phyloP scores from a whole-genome alignment of 169 alveolate species.

The Theileria equi region DNA sequence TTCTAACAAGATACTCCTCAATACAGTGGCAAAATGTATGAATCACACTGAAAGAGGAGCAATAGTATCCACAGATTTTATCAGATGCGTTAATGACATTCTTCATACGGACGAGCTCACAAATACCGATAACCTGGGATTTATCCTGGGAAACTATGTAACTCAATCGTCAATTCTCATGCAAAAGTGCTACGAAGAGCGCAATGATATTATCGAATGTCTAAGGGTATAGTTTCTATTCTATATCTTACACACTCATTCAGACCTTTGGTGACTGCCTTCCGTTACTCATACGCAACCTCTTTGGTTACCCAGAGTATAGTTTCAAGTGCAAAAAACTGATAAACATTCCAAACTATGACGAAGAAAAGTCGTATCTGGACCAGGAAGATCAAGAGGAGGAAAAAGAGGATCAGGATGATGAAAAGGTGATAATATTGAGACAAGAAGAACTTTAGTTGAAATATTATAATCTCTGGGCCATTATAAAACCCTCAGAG shows the following conservation, averaged over 20 bases:
- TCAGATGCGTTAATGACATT: constrained; percentile 49
- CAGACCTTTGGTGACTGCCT: constrained; percentile 58
- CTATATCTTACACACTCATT: not conserved
- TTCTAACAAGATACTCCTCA: constrained; percentile 28
- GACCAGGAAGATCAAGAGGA: constrained; percentile 2
- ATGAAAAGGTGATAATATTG: too few species aligned
- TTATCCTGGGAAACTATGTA: constrained; percentile 41
- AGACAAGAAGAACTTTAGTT: too few species aligned
- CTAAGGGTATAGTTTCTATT: not conserved
- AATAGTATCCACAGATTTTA: constrained; percentile 7
- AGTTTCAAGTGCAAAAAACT: constrained; percentile 41
- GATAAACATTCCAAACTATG: constrained; percentile 20
- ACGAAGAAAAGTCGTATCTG: constrained; percentile 2
- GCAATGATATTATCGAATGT: not conserved
- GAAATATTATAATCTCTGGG: not conserved
- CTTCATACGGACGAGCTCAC: constrained; percentile 48
- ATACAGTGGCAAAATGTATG: constrained; percentile 39
- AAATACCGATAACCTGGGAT: constrained; percentile 30
- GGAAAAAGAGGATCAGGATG: constrained; percentile 1
- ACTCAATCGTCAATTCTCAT: constrained; percentile 9
- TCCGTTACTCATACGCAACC: constrained; percentile 44
- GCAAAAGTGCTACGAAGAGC: not conserved
- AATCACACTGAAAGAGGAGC: constrained; percentile 5
- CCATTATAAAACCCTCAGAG: constrained; percentile 10
- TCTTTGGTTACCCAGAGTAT: constrained; percentile 39